Percentiles rank a stretch among this genome's conserved stretches.
These are phyloP conservation scores for Albizia julibrissin DNA, from an alignment of 306 rosid genomes.

Conservation along the genomic window DNA sequence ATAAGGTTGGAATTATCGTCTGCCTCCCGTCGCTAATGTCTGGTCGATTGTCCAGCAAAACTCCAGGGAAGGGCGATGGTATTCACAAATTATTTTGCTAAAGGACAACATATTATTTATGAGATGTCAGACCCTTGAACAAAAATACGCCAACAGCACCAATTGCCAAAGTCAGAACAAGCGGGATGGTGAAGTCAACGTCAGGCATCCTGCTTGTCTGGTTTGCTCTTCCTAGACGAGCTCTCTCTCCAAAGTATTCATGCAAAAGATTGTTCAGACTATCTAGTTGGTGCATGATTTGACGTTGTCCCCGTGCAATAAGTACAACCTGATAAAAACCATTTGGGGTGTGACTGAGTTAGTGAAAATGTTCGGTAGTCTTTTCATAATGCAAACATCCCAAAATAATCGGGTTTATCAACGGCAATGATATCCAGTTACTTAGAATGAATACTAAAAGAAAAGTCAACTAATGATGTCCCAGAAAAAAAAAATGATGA, in stretches of 20 bases:
- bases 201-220: conserved; percentile 46
- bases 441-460: neutral
- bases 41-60: neutral
- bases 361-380: neutral
- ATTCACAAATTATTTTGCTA: neutral
- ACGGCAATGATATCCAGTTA: neutral
- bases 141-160: conserved; percentile 68
- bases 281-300: conserved; percentile 81
- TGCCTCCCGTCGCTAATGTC: neutral
- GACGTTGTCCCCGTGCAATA: conserved; percentile 78
- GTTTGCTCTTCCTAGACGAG: conserved; percentile 53
- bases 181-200: conserved; percentile 51
- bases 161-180: conserved; percentile 66
- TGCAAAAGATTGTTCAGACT: conserved; percentile 77
- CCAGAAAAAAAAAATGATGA: neutral
- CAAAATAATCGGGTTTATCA: neutral
- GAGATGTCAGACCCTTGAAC: conserved; percentile 59
- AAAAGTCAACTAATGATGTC: neutral
- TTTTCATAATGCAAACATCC: too few relatives aligned
- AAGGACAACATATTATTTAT: conserved; percentile 37
- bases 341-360: neutral
- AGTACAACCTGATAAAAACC: conserved; percentile 51
- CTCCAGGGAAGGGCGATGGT: neutral
- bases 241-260: conserved; percentile 63
- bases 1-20: conserved; percentile 13